Evolutionary conservation across 345 rosid genomes (phyloP), one percentile per base, ranked within the genome.

Genomic region (Viola odorata): DNA sequence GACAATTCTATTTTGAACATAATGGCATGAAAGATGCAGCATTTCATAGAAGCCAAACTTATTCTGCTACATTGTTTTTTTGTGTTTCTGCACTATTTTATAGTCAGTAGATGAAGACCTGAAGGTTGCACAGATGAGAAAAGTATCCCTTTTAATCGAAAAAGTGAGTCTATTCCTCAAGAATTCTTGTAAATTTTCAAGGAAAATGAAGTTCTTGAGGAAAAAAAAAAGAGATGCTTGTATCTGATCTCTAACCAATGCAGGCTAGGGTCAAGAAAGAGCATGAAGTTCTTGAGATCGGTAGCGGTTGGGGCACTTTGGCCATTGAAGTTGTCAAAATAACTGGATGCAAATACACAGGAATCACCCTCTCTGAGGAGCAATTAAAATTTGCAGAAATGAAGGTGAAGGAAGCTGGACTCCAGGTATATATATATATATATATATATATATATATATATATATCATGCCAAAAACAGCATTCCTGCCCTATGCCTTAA

Each of bases 281-380:
- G 5, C 87, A 89, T 57, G 86, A 84, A 70, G 75, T 92, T 73
- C 85, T 92, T 5, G 97, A 92, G 68, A 85, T 92, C 48, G 98
- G 98, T 37, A 84, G 82, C 36, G 98, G 98, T 17, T 92, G 98
- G 98, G 98, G 98, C 69, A 74, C 87, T 53, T 79, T 89, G 16
- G 98, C 95, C 41, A 80, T 92, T 41, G 91, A 92, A 78, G 81
- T 86, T 55, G 98, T 92, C 58, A 82, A 70, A 78, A 78, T 75
- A 79, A 92, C 96, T 11, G 91, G 95, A 63, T 92, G 98, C 78
- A 83, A 63, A 69, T 89, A 92, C 69, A 89, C 97, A 0, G 97
- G 97, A 58, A 84, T 92, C 58, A 87, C 97, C 7, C 64, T 92
- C 7, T 92, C 97, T 4, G 72, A 77, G 52, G 89, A 89, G 73